Percentiles rank a stretch among this genome's conserved stretches.
These are phyloP conservation scores for Suaeda aralocaspica DNA, from an alignment of 148 eudicot species.

Conservation along the genomic window DNA sequence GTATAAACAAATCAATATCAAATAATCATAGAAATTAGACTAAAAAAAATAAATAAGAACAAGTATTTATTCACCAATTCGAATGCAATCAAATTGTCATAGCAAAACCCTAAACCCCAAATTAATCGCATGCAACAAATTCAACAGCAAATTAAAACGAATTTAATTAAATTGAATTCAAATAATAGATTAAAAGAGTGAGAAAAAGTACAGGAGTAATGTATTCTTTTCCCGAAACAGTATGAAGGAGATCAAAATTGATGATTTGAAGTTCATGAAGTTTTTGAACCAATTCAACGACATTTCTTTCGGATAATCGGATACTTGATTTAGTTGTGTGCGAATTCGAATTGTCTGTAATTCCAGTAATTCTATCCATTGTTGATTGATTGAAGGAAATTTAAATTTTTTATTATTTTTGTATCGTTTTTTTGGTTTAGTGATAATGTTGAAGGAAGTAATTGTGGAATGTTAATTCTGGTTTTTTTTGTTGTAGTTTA, in stretches of 20 bases:
- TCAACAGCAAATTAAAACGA: background rate
- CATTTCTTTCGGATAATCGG: conserved; percentile 94
- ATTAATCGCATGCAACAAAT: background rate
- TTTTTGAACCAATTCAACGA: conserved; percentile 94
- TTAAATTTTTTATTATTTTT: no score
- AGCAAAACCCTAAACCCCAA: conserved; percentile 2
- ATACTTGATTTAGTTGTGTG: conserved; percentile 91
- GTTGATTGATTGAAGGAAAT: background rate
- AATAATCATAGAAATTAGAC: no score
- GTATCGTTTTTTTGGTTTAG: no score
- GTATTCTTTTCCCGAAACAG: conserved; percentile 91
- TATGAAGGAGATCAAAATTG: conserved; percentile 94
- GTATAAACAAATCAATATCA: no score
- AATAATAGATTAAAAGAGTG: background rate
- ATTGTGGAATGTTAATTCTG: no score
- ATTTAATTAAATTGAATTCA: background rate
- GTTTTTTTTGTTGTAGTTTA: no score
- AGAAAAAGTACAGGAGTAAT: conserved; percentile 64
- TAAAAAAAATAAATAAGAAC: background rate
- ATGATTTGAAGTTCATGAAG: conserved; percentile 84
- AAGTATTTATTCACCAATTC: background rate
- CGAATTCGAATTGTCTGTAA: conserved; percentile 83
- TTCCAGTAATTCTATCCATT: conserved; percentile 93
- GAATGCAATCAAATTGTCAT: background rate
- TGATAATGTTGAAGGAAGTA: no score